Percentiles rank a stretch among this genome's conserved stretches.
These are phyloP conservation scores for Herpetospermum pedunculosum DNA, from an alignment of 306 rosid species.

Conservation along the genomic window DNA sequence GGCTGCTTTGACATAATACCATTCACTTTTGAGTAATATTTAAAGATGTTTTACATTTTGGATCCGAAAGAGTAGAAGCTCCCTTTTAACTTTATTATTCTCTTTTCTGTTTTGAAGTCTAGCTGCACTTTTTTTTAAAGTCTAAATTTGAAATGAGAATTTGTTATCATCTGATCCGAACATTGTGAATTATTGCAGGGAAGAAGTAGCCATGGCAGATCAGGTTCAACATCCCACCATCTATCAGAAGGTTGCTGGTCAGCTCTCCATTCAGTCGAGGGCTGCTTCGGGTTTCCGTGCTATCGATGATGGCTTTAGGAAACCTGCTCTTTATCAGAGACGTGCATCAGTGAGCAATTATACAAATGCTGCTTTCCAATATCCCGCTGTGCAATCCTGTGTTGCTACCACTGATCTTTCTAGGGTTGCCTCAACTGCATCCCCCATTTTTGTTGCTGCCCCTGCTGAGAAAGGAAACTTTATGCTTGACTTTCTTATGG, in stretches of 20 bases:
- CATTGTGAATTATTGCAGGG: constrained; percentile 18
- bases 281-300: constrained; percentile 25
- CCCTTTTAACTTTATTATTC: neutral
- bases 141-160: neutral
- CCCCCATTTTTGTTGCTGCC: constrained; percentile 67
- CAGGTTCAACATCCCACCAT: constrained; percentile 68
- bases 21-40: too few relatives aligned
- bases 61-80: neutral
- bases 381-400: constrained; percentile 37
- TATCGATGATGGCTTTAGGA: constrained; percentile 29
- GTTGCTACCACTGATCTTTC: constrained; percentile 45
- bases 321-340: constrained; percentile 45
- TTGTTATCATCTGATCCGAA: neutral
- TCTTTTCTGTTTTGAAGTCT: neutral
- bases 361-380: constrained; percentile 52
- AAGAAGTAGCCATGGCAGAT: constrained; percentile 53
- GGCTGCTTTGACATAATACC: too few relatives aligned
- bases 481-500: constrained; percentile 70
- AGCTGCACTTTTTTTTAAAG: too few relatives aligned
- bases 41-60: neutral
- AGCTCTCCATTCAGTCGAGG: constrained; percentile 43
- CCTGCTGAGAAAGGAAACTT: constrained; percentile 71
- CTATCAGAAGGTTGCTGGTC: constrained; percentile 66
- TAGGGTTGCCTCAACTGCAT: constrained; percentile 41
- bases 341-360: constrained; percentile 38